phyloP scores from a whole-genome alignment of 176 grass and related monocot genomes.

The Urochloa ruziziensis region DNA sequence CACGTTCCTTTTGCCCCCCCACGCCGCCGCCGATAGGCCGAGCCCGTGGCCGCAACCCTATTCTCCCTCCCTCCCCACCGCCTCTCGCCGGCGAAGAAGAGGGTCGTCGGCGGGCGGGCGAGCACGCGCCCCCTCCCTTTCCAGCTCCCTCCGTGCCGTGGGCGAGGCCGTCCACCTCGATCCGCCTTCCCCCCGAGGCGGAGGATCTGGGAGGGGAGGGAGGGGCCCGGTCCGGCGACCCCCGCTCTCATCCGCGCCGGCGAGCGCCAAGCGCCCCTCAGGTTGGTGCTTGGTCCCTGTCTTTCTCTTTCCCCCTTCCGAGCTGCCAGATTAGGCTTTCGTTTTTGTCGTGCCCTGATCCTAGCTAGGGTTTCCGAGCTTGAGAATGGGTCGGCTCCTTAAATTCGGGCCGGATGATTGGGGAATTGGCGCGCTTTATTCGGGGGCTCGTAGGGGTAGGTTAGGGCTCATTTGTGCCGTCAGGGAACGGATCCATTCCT shows the following conservation, averaged over 20 bases:
- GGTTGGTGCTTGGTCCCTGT: neutral
- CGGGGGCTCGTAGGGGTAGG: neutral
- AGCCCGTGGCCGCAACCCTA: constrained; percentile 6
- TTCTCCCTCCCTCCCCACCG: neutral
- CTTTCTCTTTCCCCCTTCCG: neutral
- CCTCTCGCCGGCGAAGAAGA: neutral
- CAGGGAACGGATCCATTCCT: neutral
- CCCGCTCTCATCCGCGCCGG: neutral
- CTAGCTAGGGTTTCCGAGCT: neutral
- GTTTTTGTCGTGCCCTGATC: neutral
- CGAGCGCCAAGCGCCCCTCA: neutral
- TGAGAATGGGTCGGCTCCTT: neutral
- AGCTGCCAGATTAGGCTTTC: neutral
- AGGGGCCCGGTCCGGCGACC: neutral
- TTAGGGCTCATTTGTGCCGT: neutral
- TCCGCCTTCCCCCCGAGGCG: neutral
- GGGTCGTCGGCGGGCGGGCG: neutral
- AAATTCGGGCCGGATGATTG: neutral
- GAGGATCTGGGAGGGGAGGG: neutral
- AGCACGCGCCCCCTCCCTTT: neutral
- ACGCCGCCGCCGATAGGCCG: neutral
- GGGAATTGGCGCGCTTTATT: neutral
- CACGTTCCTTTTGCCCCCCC: neutral
- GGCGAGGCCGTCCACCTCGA: neutral
- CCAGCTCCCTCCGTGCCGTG: neutral